Evolutionary conservation across 2,329 filamentous ascomycete genomes (phyloP).

Genomic region (Sclerotinia minor): DNA sequence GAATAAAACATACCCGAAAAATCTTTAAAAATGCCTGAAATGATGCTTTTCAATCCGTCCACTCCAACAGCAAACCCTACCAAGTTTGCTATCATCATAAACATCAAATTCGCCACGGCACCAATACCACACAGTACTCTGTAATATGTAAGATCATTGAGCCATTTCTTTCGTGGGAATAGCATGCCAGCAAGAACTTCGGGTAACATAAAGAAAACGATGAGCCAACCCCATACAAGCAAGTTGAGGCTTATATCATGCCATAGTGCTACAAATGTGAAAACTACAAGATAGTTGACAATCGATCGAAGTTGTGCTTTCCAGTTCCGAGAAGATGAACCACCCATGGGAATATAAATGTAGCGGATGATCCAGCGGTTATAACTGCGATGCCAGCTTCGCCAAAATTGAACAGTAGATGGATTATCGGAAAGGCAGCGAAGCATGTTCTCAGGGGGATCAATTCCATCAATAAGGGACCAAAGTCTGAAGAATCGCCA

Average conservation of each 20-base stretch:
- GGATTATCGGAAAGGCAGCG: conserved; percentile 96
- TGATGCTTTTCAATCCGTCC: conserved; percentile 77
- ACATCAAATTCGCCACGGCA: conserved; percentile 78
- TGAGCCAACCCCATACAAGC: conserved; percentile 94
- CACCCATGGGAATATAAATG: conserved; percentile 88
- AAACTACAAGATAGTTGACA: conserved; percentile 78
- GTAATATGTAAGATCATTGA: conserved; percentile 67
- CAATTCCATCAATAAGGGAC: conserved; percentile 85
- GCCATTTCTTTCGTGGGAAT: conserved; percentile 72
- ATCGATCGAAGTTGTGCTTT: conserved; percentile 58
- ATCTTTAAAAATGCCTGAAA: conserved; percentile 73
- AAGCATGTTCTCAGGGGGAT: conserved; percentile 97
- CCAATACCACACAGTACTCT: conserved; percentile 79
- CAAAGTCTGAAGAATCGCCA: conserved; percentile 99
- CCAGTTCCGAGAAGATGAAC: conserved; percentile 54
- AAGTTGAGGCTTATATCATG: conserved; percentile 92
- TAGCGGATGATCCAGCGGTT: conserved; percentile 95
- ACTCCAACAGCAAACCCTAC: conserved; percentile 92
- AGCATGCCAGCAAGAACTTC: conserved; percentile 72
- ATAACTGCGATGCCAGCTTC: conserved; percentile 91
- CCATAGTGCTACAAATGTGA: conserved; percentile 97
- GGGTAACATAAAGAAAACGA: conserved; percentile 90
- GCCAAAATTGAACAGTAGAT: conserved; percentile 88
- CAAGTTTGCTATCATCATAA: conserved; percentile 95
- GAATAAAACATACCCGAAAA: conserved; percentile 59